phyloP scores from a whole-genome alignment of 2,329 filamentous ascomycete genomes.

The Domatiomyces catenatus region DNA sequence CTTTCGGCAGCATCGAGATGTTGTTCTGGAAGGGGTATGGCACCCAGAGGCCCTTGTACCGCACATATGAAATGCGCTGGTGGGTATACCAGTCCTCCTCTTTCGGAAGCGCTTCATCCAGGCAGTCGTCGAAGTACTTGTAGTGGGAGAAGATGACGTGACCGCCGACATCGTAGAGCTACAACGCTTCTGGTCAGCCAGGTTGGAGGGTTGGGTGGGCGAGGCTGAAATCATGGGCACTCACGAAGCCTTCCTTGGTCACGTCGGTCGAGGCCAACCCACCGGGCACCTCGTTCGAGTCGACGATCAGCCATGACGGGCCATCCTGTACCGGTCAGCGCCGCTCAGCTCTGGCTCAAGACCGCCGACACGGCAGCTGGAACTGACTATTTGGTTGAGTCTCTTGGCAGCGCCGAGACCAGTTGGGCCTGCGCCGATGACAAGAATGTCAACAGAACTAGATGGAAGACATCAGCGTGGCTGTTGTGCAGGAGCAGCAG shows the following conservation, averaged over 20 bases:
- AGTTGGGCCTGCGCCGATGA: constrained; percentile 95
- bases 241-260: constrained; percentile 55
- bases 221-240: background rate
- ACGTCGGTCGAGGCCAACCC: constrained; percentile 91
- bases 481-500: background rate
- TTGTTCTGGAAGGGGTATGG: constrained; percentile 99
- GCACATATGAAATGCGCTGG: constrained; percentile 97
- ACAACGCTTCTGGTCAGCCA: constrained; percentile 2
- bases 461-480: constrained; percentile 1
- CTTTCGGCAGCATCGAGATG: constrained; percentile 93
- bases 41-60: constrained; percentile 92
- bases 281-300: constrained; percentile 80
- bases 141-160: constrained; percentile 99
- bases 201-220: background rate
- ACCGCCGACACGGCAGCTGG: background rate
- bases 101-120: constrained; percentile 89
- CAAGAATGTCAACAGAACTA: constrained; percentile 65
- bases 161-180: constrained; percentile 97
- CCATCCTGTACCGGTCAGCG: constrained; percentile 45
- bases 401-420: constrained; percentile 96
- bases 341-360: constrained; percentile 4
- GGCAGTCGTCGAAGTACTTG: constrained; percentile 99
- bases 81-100: constrained; percentile 93
- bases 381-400: constrained; percentile 79
- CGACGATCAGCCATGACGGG: constrained; percentile 90